Percentiles rank a stretch among this genome's conserved stretches.
These are phyloP conservation scores for Arthrobotrys musiformis DNA, from an alignment of 2,329 filamentous ascomycete genomes.

Conservation along the genomic window DNA sequence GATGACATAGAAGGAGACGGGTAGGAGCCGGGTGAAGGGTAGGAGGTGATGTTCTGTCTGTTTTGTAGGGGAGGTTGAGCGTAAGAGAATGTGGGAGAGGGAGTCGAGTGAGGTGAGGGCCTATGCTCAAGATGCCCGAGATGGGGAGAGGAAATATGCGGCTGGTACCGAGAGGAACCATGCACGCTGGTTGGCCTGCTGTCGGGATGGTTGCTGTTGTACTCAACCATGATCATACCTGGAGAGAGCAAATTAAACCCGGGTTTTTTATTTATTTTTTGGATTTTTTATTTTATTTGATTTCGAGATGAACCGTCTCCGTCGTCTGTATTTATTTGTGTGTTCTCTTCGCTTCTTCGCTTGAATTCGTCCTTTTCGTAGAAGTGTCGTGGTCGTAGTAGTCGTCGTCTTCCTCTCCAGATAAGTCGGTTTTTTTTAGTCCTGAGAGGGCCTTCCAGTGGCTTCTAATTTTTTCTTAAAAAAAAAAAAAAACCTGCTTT, in stretches of 20 bases:
- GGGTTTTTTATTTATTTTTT: too few relatives aligned
- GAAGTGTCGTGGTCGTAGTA: not conserved
- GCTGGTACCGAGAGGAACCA: conserved; percentile 58
- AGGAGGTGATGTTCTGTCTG: conserved; percentile 61
- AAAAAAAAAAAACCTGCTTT: too few relatives aligned
- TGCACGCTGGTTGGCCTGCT: conserved; percentile 57
- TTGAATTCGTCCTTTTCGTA: not conserved
- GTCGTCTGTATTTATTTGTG: not conserved
- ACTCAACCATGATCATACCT: conserved; percentile 60
- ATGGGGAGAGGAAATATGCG: conserved; percentile 58
- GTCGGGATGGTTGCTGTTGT: conserved; percentile 57
- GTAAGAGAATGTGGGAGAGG: conserved; percentile 59
- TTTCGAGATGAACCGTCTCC: too few relatives aligned
- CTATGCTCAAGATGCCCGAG: conserved; percentile 59
- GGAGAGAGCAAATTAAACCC: conserved; percentile 43
- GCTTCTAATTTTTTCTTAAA: conserved; percentile 20
- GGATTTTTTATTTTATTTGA: too few relatives aligned
- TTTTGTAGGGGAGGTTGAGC: conserved; percentile 58
- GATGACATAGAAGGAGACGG: conserved; percentile 67
- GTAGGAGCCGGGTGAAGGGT: conserved; percentile 66
- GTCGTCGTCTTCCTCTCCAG: not conserved
- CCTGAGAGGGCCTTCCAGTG: not conserved
- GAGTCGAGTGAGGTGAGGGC: conserved; percentile 59
- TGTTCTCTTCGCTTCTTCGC: not conserved
- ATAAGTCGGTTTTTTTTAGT: not conserved